Conservation (phyloP, 202 grass and related monocot genomes). For the Cymbopogon flexuosus region DNA sequence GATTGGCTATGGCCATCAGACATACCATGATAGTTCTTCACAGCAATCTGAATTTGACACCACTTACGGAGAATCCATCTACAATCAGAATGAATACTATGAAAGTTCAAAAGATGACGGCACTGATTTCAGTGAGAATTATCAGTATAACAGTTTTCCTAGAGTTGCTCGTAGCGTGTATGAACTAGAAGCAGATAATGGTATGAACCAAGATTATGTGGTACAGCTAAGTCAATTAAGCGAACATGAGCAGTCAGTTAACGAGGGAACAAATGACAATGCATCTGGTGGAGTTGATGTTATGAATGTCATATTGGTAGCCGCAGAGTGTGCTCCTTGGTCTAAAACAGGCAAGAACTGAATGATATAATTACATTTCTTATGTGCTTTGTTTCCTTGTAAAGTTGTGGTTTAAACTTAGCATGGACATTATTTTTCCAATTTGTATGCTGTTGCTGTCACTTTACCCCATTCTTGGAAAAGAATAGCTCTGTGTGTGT, state of each 20-base stretch:
- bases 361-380: conserved; percentile 23
- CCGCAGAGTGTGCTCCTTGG: conserved; percentile 96
- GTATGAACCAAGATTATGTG: conserved; percentile 12
- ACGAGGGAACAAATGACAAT: conserved; percentile 38
- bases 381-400: not conserved
- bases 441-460: not conserved
- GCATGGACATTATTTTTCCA: not conserved
- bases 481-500: not conserved
- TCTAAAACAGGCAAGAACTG: conserved; percentile 81
- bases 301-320: conserved; percentile 80
- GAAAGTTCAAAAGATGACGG: conserved; percentile 29
- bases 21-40: conserved; percentile 32
- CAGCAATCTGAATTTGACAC: conserved; percentile 24
- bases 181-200: conserved; percentile 39
- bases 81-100: conserved; percentile 28
- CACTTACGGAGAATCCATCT: conserved; percentile 30
- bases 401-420: conserved; percentile 7
- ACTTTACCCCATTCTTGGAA: not conserved
- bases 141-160: conserved; percentile 16
- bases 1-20: not conserved
- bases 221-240: conserved; percentile 27
- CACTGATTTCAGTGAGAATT: conserved; percentile 20
- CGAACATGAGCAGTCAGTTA: conserved; percentile 26
- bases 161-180: conserved; percentile 35
- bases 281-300: conserved; percentile 46